These are phyloP conservation scores for Aspergillus amoenus DNA, from an alignment of 2,329 filamentous ascomycete genomes.

Conservation along the genomic window DNA sequence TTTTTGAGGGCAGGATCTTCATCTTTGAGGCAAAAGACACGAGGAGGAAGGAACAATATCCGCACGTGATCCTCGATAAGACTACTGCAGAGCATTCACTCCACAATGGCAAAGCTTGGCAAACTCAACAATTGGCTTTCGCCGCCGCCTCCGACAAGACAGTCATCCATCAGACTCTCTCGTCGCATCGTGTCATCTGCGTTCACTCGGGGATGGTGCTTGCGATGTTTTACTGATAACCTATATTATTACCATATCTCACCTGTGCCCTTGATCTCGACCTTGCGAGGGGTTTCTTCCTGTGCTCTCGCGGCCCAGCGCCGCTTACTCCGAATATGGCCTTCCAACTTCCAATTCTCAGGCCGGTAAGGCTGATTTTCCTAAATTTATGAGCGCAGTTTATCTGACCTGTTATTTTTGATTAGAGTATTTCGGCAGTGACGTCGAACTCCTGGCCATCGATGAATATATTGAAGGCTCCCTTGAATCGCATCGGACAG, in stretches of 20 bases:
- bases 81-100: slow-evolving; percentile 20
- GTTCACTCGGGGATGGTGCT: slow-evolving; percentile 27
- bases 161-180: slow-evolving; percentile 7
- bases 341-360: slow-evolving; percentile 49
- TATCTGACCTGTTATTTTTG: slow-evolving; percentile 13
- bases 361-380: slow-evolving; percentile 42
- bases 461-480: slow-evolving; percentile 38
- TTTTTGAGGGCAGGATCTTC: too few relatives aligned
- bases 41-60: not conserved
- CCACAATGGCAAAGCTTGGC: slow-evolving; percentile 26
- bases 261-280: not conserved
- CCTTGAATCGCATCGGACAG: slow-evolving; percentile 35
- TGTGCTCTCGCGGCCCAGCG: slow-evolving; percentile 34
- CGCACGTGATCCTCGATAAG: slow-evolving; percentile 19
- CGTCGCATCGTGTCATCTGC: slow-evolving; percentile 18
- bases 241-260: slow-evolving; percentile 4
- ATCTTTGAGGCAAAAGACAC: not conserved
- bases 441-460: slow-evolving; percentile 47
- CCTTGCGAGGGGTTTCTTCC: slow-evolving; percentile 15
- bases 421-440: slow-evolving; percentile 47
- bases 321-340: slow-evolving; percentile 48
- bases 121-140: slow-evolving; percentile 26
- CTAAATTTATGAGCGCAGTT: not conserved
- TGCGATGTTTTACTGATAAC: slow-evolving; percentile 14
- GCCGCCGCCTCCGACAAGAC: slow-evolving; percentile 25